These are phyloP conservation scores for Schizonepeta tenuifolia DNA, from an alignment of 257 asterid genomes.

Conservation along the genomic window DNA sequence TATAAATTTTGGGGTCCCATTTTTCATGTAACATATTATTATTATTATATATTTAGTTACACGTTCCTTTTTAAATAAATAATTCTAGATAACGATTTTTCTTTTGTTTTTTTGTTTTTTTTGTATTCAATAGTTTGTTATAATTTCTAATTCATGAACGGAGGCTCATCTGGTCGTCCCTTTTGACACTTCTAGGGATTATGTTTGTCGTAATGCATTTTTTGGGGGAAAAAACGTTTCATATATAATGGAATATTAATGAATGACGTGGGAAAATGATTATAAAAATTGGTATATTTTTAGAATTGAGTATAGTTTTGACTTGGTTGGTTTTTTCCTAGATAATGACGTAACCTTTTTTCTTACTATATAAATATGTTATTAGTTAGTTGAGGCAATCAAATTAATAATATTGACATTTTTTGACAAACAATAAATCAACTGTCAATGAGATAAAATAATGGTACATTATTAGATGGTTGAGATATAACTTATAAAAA, in stretches of 20 bases:
- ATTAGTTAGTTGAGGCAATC: not conserved
- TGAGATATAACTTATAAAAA: not conserved
- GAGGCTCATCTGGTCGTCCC: slow-evolving; percentile 15
- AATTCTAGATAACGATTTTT: not conserved
- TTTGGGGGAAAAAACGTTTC: not conserved
- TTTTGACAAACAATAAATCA: not conserved
- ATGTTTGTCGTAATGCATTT: not conserved
- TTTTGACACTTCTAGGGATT: slow-evolving; percentile 11
- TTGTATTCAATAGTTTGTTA: not conserved
- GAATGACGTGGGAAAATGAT: not conserved
- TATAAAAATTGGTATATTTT: not conserved
- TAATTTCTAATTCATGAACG: slow-evolving; percentile 12
- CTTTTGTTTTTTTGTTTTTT: too few species aligned
- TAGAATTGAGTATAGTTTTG: slow-evolving; percentile 12
- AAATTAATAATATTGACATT: not conserved
- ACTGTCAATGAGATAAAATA: not conserved
- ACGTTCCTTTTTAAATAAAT: not conserved
- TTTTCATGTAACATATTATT: not conserved
- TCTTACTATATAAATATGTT: too few species aligned
- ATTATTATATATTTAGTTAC: too few species aligned
- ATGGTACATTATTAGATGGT: not conserved
- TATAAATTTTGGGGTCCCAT: slow-evolving; percentile 9
- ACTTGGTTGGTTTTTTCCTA: not conserved
- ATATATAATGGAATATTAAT: not conserved
- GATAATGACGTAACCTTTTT: not conserved